Conservation (phyloP, 345 rosid species). For the Eucalyptus tenuipes region DNA sequence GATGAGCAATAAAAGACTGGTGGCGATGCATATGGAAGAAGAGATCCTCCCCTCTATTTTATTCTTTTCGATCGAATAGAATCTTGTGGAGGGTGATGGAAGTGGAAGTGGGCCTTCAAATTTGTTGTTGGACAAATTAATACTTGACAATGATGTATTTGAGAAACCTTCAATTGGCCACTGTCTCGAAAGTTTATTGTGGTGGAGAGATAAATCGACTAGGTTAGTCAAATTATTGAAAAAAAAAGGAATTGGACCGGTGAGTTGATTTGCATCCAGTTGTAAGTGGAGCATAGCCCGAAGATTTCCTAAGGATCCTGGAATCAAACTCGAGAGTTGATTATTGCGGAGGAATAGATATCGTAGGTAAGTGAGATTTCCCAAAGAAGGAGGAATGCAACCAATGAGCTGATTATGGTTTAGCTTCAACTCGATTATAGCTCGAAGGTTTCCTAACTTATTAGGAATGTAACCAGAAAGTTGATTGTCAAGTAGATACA, state of each 20-base stretch:
- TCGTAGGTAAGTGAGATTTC: slow-evolving; percentile 9
- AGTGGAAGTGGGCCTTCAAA: neutral
- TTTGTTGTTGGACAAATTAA: neutral
- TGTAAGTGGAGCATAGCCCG: neutral
- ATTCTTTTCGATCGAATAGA: neutral
- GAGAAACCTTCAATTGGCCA: neutral
- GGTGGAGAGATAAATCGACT: slow-evolving; percentile 1
- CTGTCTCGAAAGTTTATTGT: slow-evolving; percentile 5
- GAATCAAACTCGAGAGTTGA: neutral
- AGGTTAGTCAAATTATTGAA: neutral
- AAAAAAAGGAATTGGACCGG: slow-evolving; percentile 4
- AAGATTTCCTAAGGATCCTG: slow-evolving; percentile 12
- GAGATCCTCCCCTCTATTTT: neutral
- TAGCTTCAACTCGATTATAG: neutral
- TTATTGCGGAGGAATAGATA: slow-evolving; percentile 5
- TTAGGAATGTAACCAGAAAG: neutral
- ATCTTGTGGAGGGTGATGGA: neutral
- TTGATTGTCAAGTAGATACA: neutral
- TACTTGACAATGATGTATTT: neutral
- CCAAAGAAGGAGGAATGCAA: slow-evolving; percentile 5
- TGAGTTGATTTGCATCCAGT: neutral
- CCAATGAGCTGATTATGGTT: neutral
- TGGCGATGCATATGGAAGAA: neutral
- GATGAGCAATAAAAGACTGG: neutral
- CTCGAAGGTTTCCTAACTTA: slow-evolving; percentile 1